Percentiles rank a stretch among this genome's conserved stretches.
phyloP scores from a whole-genome alignment of 805 yeast species.

The Cyberlindnera saturnus region DNA sequence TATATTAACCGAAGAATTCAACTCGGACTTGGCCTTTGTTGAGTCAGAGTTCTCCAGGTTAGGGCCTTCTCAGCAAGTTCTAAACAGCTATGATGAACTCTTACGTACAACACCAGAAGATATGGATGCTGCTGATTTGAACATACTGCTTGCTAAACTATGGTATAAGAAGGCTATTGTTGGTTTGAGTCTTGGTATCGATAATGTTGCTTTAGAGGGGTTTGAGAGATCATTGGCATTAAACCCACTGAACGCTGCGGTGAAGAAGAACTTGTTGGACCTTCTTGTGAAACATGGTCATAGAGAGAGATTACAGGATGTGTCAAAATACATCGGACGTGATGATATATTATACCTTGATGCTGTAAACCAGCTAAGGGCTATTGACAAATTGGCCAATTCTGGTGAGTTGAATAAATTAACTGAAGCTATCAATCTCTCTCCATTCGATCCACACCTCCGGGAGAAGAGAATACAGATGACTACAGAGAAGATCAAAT shows the following conservation, averaged over 20 bases:
- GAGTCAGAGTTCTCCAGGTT: constrained; percentile 11
- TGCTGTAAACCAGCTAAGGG: constrained; percentile 14
- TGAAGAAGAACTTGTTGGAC: constrained; percentile 43
- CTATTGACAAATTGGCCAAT: constrained; percentile 16
- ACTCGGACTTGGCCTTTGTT: constrained; percentile 8
- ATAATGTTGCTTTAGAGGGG: constrained; percentile 44
- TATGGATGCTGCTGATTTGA: constrained; percentile 1
- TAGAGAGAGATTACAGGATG: constrained; percentile 29
- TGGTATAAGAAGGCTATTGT: constrained; percentile 57
- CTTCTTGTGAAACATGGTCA: constrained; percentile 49
- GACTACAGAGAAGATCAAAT: constrained; percentile 21
- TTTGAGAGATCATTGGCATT: constrained; percentile 41
- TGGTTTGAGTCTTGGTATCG: constrained; percentile 51
- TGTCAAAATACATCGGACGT: neutral
- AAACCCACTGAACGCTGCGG: constrained; percentile 37
- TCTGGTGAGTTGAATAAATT: constrained; percentile 27
- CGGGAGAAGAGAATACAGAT: constrained; percentile 27
- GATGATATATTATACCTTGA: constrained; percentile 14
- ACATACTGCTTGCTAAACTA: constrained; percentile 33
- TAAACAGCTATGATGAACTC: constrained; percentile 16
- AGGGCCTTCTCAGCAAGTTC: constrained; percentile 19
- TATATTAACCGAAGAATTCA: constrained; percentile 6
- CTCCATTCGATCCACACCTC: constrained; percentile 38
- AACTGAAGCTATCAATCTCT: constrained; percentile 28
- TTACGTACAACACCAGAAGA: constrained; percentile 8